Base-by-base conservation (phyloP, 169 alveolate genomes). In the Cyclospora cayetanensis region DNA sequence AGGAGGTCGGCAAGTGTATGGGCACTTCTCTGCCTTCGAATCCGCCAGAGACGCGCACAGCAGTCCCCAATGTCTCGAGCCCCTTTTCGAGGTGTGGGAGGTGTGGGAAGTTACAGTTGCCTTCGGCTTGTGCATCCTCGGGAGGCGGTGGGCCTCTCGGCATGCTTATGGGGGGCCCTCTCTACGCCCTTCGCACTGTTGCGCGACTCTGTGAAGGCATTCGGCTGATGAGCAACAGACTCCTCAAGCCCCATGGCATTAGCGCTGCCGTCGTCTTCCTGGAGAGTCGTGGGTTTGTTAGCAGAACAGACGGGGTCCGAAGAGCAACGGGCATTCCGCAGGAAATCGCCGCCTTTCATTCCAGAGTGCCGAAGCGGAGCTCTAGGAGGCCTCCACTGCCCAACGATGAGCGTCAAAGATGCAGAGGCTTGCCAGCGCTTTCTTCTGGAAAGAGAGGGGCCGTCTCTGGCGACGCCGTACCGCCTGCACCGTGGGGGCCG, bases 101-200 rank as follows among this genome's bases (percentile, higher is more conserved):
- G 27, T 77, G 88, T 31, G 88, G 88, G 72, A 77, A 50, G 37
- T 50, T 77, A 50, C 88, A 77, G n/a, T 55, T 77, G 70, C 88
- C 88, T 12, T 55, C 66, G 4, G 50, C 29, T 35, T 43, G 65
- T 1, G 42, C 4, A 27, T 66, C 52, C 35, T 25, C 66, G 7
- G n/a, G 72, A 4, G 85, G 85, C 41, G 72, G 88, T 11, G 27
- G 72, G 22, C 65, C 88, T 50, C 70, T 77, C 70, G 88, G 72
- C 15, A 5, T 77, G 72, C 88, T 50, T 0, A 77, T 77, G 88
- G 88, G 88, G 20, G 88, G 88, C 9, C 88, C 88, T 46, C n/a
- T 50, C 50, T 77, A 43, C 46, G 88, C 88, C 27, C 88, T 77
- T 11, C 88, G 88, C 2, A 50, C 88, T 5, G 88, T 77, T 42